phyloP scores from a whole-genome alignment of 495 filamentous ascomycete genomes.

The Wilcoxina mikolae region DNA sequence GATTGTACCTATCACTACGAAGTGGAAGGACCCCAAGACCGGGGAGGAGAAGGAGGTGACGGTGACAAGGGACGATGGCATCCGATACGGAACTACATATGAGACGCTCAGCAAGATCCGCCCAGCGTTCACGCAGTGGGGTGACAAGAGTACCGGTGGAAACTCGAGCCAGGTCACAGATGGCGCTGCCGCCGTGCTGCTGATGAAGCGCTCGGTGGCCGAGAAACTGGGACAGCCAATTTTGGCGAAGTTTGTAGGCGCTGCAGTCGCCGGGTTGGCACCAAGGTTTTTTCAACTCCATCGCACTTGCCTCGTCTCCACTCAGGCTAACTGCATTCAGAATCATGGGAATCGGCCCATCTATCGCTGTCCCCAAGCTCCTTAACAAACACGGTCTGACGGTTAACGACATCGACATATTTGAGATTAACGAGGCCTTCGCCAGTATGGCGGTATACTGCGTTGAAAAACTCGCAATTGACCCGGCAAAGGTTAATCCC shows the following conservation, averaged over 20 bases:
- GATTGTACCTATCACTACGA: conserved; percentile 72
- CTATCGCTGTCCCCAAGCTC: conserved; percentile 88
- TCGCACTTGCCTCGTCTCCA: neutral
- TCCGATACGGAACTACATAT: conserved; percentile 74
- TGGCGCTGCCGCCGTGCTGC: conserved; percentile 74
- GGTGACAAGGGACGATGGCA: conserved; percentile 72
- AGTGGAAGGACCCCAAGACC: conserved; percentile 66
- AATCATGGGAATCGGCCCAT: conserved; percentile 97
- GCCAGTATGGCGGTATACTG: conserved; percentile 96
- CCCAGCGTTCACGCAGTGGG: conserved; percentile 79
- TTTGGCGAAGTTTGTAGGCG: conserved; percentile 83
- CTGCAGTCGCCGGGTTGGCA: conserved; percentile 76
- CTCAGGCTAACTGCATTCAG: neutral
- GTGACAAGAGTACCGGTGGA: conserved; percentile 78
- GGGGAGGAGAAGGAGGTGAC: conserved; percentile 64
- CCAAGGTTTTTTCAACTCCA: conserved; percentile 38
- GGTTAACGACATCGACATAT: conserved; percentile 72
- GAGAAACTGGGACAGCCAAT: conserved; percentile 80
- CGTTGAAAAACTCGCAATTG: conserved; percentile 57
- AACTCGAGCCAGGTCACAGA: conserved; percentile 94
- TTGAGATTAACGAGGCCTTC: conserved; percentile 96
- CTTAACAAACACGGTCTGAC: conserved; percentile 61
- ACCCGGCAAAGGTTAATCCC: conserved; percentile 76
- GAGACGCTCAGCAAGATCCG: conserved; percentile 73
- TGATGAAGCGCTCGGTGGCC: conserved; percentile 88